Evolutionary conservation across 257 asterid genomes (phyloP).

Genomic region (Osmanthus fragrans): DNA sequence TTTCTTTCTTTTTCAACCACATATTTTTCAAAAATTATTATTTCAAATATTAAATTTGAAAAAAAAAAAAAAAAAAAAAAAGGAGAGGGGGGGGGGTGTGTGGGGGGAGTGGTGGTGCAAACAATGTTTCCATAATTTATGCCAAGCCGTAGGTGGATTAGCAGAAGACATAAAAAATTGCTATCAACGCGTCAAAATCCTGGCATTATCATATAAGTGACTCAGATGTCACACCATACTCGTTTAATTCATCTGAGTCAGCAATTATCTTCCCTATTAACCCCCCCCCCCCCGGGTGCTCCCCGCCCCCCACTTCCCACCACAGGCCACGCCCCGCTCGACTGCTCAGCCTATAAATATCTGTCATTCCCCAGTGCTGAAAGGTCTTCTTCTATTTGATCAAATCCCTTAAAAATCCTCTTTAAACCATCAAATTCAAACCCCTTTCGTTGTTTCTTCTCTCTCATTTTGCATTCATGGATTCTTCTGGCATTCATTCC

Average conservation of each 20-base stretch:
- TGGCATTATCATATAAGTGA: not conserved
- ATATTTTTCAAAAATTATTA: too few relatives aligned
- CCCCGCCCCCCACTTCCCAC: too few relatives aligned
- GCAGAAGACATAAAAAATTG: not conserved
- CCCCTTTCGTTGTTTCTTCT: not conserved
- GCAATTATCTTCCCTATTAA: not conserved
- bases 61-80: too few relatives aligned
- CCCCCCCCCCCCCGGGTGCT: too few relatives aligned
- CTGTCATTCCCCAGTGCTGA: not conserved
- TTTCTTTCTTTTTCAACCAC: too few relatives aligned
- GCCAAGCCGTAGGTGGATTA: not conserved
- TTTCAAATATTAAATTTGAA: too few relatives aligned
- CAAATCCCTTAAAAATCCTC: not conserved
- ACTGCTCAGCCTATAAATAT: slow-evolving; percentile 29
- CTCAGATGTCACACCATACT: not conserved
- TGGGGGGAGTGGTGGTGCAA: too few relatives aligned
- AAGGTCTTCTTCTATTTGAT: slow-evolving; percentile 11
- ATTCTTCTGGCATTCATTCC: slow-evolving; percentile 18
- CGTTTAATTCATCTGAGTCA: not conserved
- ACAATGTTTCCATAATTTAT: too few relatives aligned
- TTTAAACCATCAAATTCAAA: not conserved
- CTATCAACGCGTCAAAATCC: not conserved
- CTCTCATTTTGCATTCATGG: slow-evolving; percentile 29
- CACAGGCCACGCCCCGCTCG: too few relatives aligned
- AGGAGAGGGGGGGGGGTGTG: too few relatives aligned